A percentile compares a stretch with the other conserved stretches of the same genome.
Conservation (phyloP, 2,329 filamentous ascomycete genomes). For the Epichloe amarillans region DNA sequence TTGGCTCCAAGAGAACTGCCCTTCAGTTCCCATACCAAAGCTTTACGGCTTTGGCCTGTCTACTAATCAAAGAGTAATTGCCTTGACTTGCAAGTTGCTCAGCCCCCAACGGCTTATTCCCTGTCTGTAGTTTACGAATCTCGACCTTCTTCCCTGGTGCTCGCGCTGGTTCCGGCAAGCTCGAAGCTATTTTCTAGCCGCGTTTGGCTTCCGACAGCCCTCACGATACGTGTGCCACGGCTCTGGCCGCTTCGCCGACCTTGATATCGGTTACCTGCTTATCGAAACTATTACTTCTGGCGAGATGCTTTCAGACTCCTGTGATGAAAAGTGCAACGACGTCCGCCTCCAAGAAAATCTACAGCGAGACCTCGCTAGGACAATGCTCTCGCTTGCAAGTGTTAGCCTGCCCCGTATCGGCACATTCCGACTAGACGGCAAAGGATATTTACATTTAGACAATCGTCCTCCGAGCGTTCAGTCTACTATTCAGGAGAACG, state of each 20-base stretch:
- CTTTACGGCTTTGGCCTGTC: slow-evolving; percentile 14
- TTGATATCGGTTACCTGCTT: slow-evolving; percentile 11
- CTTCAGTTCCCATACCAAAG: slow-evolving; percentile 12
- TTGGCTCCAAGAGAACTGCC: slow-evolving; percentile 10
- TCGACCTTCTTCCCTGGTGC: background rate
- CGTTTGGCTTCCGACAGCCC: slow-evolving; percentile 7
- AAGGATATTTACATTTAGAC: slow-evolving; percentile 17
- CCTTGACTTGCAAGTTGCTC: background rate
- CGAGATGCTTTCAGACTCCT: background rate
- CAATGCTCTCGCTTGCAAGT: slow-evolving; percentile 17
- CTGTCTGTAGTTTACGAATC: background rate
- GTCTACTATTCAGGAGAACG: background rate
- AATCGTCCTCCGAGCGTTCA: slow-evolving; percentile 5
- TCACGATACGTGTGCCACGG: slow-evolving; percentile 6
- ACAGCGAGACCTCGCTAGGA: slow-evolving; percentile 16
- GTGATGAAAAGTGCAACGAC: background rate
- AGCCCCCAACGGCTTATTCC: background rate
- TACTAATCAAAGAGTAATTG: slow-evolving; percentile 7
- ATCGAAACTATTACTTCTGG: slow-evolving; percentile 9
- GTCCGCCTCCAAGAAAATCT: slow-evolving; percentile 11
- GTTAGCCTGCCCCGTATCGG: slow-evolving; percentile 16
- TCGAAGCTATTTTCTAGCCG: background rate
- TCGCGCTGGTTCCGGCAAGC: background rate
- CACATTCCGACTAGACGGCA: slow-evolving; percentile 14
- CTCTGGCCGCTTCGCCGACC: slow-evolving; percentile 5